Conservation (phyloP, 225 moss, liverwort and hornwort species). For the Bryoerythrophyllum caledonicum region DNA sequence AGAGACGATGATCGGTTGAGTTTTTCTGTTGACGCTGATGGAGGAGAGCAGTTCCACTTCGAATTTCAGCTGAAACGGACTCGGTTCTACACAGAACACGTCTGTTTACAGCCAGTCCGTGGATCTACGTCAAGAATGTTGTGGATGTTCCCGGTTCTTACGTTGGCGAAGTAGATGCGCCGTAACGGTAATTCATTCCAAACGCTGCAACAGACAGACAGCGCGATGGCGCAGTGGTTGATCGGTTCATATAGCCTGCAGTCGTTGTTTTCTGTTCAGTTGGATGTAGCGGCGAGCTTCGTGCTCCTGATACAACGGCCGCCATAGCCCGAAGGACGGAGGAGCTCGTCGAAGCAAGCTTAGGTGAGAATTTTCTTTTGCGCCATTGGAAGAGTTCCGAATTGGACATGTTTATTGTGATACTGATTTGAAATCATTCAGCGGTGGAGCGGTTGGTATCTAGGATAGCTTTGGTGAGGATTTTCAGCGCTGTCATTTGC, state of each 20-base stretch:
- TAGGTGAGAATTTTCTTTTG: not conserved
- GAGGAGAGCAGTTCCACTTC: not conserved
- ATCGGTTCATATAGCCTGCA: conserved; percentile 16
- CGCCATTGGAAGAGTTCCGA: not conserved
- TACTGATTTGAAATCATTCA: not conserved
- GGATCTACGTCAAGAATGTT: not conserved
- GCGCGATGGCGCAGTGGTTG: not conserved
- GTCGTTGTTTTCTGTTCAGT: not conserved
- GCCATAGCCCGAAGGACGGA: conserved; percentile 4
- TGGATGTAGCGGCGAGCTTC: not conserved
- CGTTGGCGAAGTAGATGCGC: not conserved
- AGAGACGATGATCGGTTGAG: conserved; percentile 8
- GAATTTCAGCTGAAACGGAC: not conserved
- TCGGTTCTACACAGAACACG: not conserved
- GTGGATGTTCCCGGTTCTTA: too few species aligned
- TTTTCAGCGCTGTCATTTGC: too few species aligned
- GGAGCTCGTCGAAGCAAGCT: not conserved
- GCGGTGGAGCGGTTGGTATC: not conserved
- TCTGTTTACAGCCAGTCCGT: too few species aligned
- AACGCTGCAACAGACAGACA: conserved; percentile 3
- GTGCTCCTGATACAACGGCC: conserved; percentile 22
- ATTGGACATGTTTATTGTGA: not conserved
- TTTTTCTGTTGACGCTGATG: too few species aligned
- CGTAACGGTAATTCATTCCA: conserved; percentile 26
- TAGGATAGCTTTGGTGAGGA: too few species aligned